A percentile compares a stretch with the other conserved stretches of the same genome.
These are phyloP conservation scores for Colletotrichum filicis DNA, from an alignment of 2,329 filamentous ascomycete genomes.

Conservation along the genomic window DNA sequence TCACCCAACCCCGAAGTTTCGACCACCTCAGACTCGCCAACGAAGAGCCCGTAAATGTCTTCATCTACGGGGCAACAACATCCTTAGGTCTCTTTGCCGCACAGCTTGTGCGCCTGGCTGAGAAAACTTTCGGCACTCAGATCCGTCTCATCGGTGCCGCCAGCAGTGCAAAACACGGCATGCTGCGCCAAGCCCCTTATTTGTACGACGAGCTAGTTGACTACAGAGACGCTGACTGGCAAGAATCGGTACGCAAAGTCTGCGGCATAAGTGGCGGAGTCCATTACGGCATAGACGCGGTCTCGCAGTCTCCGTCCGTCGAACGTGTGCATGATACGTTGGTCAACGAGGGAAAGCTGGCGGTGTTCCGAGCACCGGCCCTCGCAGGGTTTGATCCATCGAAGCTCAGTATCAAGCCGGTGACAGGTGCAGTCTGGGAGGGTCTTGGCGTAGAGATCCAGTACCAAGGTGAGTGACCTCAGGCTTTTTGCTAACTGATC, in stretches of 20 bases:
- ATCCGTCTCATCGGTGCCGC: constrained; percentile 44
- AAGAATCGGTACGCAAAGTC: constrained; percentile 40
- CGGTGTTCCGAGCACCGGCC: constrained; percentile 39
- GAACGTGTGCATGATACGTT: constrained; percentile 42
- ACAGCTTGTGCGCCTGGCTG: constrained; percentile 40
- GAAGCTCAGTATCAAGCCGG: constrained; percentile 43
- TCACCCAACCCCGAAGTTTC: constrained; percentile 25
- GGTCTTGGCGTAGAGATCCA: constrained; percentile 51
- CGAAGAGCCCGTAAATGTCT: constrained; percentile 31
- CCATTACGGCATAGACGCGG: constrained; percentile 50
- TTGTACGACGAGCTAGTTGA: constrained; percentile 50
- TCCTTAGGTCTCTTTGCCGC: constrained; percentile 47
- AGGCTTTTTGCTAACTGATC: no score
- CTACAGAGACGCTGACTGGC: constrained; percentile 49
- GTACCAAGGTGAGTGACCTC: constrained; percentile 43
- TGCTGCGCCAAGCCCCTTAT: constrained; percentile 47
- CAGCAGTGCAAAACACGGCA: constrained; percentile 38
- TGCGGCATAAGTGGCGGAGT: constrained; percentile 41
- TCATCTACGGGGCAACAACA: constrained; percentile 48
- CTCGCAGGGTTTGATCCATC: constrained; percentile 40
- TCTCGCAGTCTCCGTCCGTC: constrained; percentile 52
- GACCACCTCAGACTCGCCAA: neutral
- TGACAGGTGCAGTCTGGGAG: constrained; percentile 56
- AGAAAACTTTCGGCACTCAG: constrained; percentile 12
- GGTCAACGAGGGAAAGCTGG: constrained; percentile 38